phyloP scores from a whole-genome alignment of 2,329 filamentous ascomycete species.

The Dryadomyces quercivorus region DNA sequence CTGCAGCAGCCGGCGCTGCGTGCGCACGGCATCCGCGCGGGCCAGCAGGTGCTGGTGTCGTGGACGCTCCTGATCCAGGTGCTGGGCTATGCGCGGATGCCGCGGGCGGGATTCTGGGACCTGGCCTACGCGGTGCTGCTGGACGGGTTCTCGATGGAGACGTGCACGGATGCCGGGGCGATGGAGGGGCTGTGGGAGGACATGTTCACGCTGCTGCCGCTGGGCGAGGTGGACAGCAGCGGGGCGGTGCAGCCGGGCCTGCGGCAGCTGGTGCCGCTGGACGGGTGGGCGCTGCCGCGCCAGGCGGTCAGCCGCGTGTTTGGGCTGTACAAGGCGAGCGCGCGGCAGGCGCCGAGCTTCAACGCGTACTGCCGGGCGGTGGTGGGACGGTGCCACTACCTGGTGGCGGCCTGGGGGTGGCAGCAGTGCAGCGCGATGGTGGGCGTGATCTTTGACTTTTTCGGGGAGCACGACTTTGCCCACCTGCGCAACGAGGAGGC shows the following conservation, averaged over 20 bases:
- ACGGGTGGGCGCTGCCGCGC: conserved; percentile 51
- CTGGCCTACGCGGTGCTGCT: conserved; percentile 33
- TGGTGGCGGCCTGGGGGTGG: conserved; percentile 57
- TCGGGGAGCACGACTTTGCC: conserved; percentile 47
- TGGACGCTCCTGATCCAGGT: conserved; percentile 49
- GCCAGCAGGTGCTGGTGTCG: conserved; percentile 32
- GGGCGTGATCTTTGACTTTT: conserved; percentile 55
- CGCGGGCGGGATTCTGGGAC: conserved; percentile 49
- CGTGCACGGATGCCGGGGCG: conserved; percentile 27
- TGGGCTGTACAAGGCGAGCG: conserved; percentile 42
- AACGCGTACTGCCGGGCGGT: conserved; percentile 52
- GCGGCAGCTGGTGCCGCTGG: conserved; percentile 26
- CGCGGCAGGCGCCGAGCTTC: conserved; percentile 45
- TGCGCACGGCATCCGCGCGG: conserved; percentile 38
- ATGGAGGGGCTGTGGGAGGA: conserved; percentile 47
- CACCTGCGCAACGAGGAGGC: conserved; percentile 55
- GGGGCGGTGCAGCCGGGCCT: conserved; percentile 33
- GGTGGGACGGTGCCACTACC: conserved; percentile 47
- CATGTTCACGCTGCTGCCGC: conserved; percentile 48
- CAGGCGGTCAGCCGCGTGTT: conserved; percentile 45
- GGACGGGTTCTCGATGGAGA: conserved; percentile 17
- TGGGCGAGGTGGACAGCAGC: conserved; percentile 44
- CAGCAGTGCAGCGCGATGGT: conserved; percentile 42
- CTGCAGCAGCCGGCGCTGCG: conserved; percentile 31
- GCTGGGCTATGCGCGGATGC: conserved; percentile 36